These are phyloP conservation scores for Neurospora sp. DNA, from an alignment of 495 filamentous ascomycete genomes.

Conservation along the genomic window DNA sequence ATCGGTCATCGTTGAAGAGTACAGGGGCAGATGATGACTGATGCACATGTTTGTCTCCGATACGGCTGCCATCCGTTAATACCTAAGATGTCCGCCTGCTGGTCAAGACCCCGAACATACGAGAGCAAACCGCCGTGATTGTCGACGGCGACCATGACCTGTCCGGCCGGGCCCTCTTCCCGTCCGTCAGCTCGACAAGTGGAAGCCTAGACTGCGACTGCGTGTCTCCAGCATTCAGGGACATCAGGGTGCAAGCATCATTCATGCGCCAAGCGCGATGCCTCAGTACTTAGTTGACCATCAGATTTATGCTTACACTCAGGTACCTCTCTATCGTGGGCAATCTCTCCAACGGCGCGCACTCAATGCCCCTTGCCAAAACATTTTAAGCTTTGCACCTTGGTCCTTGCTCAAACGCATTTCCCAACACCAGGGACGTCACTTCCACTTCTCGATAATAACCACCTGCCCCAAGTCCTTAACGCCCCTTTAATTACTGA, in stretches of 20 bases:
- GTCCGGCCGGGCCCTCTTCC: not conserved
- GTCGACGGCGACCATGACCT: not conserved
- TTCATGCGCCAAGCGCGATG: not conserved
- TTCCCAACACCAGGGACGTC: not conserved
- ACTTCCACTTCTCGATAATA: not conserved
- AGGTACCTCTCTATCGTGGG: not conserved
- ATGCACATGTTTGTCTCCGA: not conserved
- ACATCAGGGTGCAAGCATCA: not conserved
- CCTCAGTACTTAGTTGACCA: not conserved
- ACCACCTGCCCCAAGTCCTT: not conserved
- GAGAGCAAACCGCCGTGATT: not conserved
- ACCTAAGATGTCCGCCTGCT: too few relatives aligned
- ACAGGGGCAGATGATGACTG: not conserved
- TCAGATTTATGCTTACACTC: not conserved
- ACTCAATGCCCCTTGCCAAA: not conserved
- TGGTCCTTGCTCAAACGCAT: not conserved
- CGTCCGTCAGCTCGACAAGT: not conserved
- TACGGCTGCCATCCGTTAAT: not conserved
- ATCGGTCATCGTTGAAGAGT: not conserved
- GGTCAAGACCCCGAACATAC: not conserved
- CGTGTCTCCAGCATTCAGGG: not conserved
- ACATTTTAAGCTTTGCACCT: not conserved
- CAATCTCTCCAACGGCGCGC: not conserved
- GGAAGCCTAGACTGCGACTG: not conserved
- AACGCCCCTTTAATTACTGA: not conserved